phyloP scores from a whole-genome alignment of 345 rosid species.

The Hibiscus trionum region DNA sequence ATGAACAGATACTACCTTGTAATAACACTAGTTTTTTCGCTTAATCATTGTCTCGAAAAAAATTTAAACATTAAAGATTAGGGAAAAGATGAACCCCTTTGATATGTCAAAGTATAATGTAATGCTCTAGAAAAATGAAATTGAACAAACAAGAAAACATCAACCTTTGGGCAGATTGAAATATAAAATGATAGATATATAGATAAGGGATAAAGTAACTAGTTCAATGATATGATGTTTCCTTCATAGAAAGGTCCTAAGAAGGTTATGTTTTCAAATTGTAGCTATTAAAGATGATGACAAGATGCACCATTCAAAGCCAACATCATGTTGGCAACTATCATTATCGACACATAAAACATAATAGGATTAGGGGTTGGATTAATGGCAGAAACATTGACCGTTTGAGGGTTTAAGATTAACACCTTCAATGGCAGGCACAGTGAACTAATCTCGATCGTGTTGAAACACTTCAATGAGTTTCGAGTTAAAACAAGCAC shows the following conservation, averaged over 20 bases:
- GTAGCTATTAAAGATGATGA: neutral
- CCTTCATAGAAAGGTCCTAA: neutral
- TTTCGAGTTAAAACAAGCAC: neutral
- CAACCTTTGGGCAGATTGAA: neutral
- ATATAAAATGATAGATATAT: neutral
- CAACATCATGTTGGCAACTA: constrained; percentile 2
- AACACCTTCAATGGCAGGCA: neutral
- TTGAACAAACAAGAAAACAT: too few species aligned
- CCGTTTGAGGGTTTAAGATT: neutral
- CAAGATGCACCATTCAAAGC: neutral
- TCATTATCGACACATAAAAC: neutral
- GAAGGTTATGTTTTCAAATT: neutral
- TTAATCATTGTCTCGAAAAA: too few species aligned
- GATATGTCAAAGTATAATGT: too few species aligned
- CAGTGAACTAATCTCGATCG: neutral
- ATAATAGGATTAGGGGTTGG: neutral
- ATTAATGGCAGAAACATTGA: constrained; percentile 1
- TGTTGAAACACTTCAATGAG: neutral
- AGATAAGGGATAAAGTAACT: neutral
- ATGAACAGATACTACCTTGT: too few species aligned
- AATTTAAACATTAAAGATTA: too few species aligned
- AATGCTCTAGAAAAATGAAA: too few species aligned
- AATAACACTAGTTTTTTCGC: too few species aligned
- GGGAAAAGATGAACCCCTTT: too few species aligned
- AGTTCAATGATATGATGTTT: neutral